Base-by-base conservation (phyloP, 176 grass and related monocot species). In the Cymbopogon citratus region DNA sequence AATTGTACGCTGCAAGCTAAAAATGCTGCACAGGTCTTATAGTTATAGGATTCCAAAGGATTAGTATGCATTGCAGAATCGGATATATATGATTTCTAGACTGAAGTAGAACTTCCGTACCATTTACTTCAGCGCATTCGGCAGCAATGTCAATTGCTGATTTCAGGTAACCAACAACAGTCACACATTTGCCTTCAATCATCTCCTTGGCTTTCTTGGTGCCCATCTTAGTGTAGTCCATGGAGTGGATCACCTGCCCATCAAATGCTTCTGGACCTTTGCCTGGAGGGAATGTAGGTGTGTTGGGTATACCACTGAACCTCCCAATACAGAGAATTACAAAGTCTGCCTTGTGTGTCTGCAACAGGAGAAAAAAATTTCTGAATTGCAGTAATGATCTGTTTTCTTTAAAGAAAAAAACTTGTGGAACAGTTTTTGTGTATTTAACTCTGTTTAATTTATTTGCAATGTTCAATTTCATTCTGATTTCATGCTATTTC, bases 181-280 rank as follows among this genome's bases (percentile, higher is more conserved):
- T 88, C 12, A 93, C 85, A 25, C 71, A 69, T 28, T 93, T 93
- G 19, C 82, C 87, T 63, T 72, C 83, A 1, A 88, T 29, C 77
- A 88, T 84, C 41, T 90, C 78, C 13, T 12, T 71, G 21, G 85
- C 63, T 57, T 86, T 75, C 14, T 64, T 35, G 27, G 78, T 88
- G 44, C 83, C 85, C 88, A 93, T 90, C 54, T 83, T 85, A 27
- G 84, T 73, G n/a, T 91, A 91, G 14, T 94, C 89, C 89, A 89
- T 87, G 43, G 89, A 89, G 68, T 94, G 86, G 4, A 91, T 63
- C 18, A 87, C 86, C 60, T 44, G 28, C 3, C 89, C 92, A 10
- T 75, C 75, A 36, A 91, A 91, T 41, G 51, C 80, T 48, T 91
- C 83, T 54, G 89, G 86, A 19, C 92, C 92, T 72, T 84, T 54